Evolutionary conservation across 441 rosid species (phyloP), one percentile per base, ranked within the genome.

Genomic region (Flueggea neowawraea): DNA sequence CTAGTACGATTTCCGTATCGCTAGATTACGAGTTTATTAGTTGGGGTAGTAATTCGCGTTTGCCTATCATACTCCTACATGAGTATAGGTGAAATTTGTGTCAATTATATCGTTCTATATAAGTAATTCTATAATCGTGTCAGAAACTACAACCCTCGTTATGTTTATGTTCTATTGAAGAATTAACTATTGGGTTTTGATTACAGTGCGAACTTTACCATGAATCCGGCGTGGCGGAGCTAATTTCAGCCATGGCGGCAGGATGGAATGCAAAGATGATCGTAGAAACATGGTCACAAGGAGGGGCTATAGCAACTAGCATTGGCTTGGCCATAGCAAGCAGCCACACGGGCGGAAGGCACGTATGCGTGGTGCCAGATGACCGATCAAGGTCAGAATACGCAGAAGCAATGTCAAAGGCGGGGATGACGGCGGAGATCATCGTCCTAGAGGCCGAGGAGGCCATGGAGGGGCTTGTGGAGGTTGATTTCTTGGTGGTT

Each of bases 221-320:
- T 54, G 91, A 90, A 68, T 90, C 96, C 1, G 83, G 95, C 12
- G 83, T 83, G 32, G 89, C 97, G 0, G 98, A 90, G 88, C 87
- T 94, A 41, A 67, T 90, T 11, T 79, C 97, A 3, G 97, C 98
- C 31, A 90, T 83, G 97, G 95, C 97, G 0, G 98, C 97, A 0
- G 98, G 98, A 39, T 90, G 98, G 98, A 82, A 85, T 63, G 84
- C 96, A 16, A 75, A 60, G 39, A 71, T 89, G 44, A 79, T 87
- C 0, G 85, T 91, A 52, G 99, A 94, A 68, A 86, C 99, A 16
- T 94, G 99, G 98, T 83, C 88, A 8, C 72, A 72, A 32, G 91
- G 95, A 3, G 95, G 91, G 14, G 74, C 73, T 4, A 66, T 79
- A 22, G 80, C 86, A 7, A 78, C 87, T 49, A 94, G 97, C 76